These are phyloP conservation scores for Solanum verrucosum DNA, from an alignment of 257 asterid species.

Conservation along the genomic window DNA sequence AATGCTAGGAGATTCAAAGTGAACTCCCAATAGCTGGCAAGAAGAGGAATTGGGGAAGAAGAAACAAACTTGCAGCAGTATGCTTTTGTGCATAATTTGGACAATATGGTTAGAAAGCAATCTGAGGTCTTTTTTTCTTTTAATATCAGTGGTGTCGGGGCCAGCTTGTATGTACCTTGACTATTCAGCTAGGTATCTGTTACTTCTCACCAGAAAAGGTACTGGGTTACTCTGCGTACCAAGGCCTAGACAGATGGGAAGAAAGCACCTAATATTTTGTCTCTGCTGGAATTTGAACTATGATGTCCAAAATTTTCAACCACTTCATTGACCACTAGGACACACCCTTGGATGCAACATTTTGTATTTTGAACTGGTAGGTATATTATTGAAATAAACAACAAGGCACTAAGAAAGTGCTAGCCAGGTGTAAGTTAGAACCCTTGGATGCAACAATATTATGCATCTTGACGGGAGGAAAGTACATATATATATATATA, in stretches of 20 bases:
- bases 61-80: background rate
- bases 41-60: background rate
- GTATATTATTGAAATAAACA: background rate
- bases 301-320: background rate
- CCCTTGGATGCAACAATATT: background rate
- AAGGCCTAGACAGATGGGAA: background rate
- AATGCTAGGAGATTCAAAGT: background rate
- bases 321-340: background rate
- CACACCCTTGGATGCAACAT: background rate
- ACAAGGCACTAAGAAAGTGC: background rate
- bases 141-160: background rate
- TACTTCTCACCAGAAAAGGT: background rate
- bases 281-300: background rate
- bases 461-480: background rate
- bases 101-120: background rate
- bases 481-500: background rate
- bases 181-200: background rate
- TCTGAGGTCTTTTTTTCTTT: background rate
- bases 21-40: background rate
- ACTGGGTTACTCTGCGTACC: background rate
- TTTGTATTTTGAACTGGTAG: background rate
- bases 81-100: background rate
- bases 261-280: background rate
- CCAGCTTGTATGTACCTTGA: background rate
- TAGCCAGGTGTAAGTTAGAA: background rate